phyloP scores from a whole-genome alignment of 306 rosid species.

The Prunus davidiana region DNA sequence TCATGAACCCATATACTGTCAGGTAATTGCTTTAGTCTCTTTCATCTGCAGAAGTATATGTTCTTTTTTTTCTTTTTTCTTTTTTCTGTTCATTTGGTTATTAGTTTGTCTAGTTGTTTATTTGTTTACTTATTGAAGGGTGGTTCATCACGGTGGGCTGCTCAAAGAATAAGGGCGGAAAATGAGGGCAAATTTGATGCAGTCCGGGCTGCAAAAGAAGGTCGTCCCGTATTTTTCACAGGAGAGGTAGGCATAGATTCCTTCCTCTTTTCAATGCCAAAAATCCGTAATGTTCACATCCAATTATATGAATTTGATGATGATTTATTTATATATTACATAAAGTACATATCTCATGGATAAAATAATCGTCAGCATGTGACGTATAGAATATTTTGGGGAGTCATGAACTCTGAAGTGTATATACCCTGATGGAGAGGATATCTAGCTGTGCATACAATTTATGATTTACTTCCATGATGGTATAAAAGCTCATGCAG shows the following conservation, averaged over 20 bases:
- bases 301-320: not conserved
- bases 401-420: not conserved
- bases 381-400: not conserved
- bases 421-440: not conserved
- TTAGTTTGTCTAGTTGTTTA: not conserved
- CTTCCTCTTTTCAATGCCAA: not conserved
- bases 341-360: not conserved
- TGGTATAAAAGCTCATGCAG: not conserved
- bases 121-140: slow-evolving; percentile 45
- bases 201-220: slow-evolving; percentile 56
- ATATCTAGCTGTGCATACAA: not conserved
- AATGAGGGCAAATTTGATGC: slow-evolving; percentile 62
- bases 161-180: slow-evolving; percentile 59
- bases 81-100: not conserved
- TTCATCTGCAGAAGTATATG: slow-evolving; percentile 2
- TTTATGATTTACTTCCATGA: not conserved
- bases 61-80: not conserved
- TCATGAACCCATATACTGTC: slow-evolving; percentile 84
- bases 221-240: slow-evolving; percentile 59
- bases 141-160: slow-evolving; percentile 75
- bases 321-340: not conserved
- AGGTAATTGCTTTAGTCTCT: slow-evolving; percentile 45
- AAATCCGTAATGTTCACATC: not conserved
- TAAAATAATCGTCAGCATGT: not conserved
- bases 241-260: slow-evolving; percentile 65